Percentiles rank a stretch among this genome's conserved stretches.
Evolutionary conservation across 2,329 filamentous ascomycete species (phyloP).

Genomic region (Ascochyta clinopodiicola): DNA sequence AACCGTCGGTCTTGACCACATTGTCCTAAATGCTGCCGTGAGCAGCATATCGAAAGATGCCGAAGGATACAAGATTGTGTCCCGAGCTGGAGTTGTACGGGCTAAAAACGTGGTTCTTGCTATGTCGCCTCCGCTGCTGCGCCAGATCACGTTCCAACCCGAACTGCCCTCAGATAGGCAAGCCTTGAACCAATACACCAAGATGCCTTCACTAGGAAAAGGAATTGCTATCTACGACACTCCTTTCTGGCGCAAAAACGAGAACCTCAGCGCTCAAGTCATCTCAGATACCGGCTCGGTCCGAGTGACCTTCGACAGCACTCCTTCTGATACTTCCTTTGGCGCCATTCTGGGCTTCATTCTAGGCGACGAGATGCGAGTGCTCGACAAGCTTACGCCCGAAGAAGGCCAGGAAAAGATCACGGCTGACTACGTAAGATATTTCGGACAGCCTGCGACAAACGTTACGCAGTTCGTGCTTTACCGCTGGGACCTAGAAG

Average conservation of each 20-base stretch:
- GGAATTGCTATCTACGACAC: slow-evolving; percentile 55
- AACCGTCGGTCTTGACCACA: slow-evolving; percentile 20
- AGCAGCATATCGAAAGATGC: slow-evolving; percentile 3
- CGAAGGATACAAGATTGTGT: slow-evolving; percentile 19
- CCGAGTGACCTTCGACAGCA: slow-evolving; percentile 28
- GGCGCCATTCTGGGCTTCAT: slow-evolving; percentile 34
- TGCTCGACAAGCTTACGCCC: slow-evolving; percentile 18
- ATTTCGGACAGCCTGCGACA: slow-evolving; percentile 19
- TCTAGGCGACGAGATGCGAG: slow-evolving; percentile 27
- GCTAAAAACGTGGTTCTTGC: slow-evolving; percentile 58
- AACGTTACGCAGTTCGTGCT: slow-evolving; percentile 28
- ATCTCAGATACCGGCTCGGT: slow-evolving; percentile 21
- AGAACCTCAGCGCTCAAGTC: slow-evolving; percentile 52
- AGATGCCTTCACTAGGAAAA: slow-evolving; percentile 60
- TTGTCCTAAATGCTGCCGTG: slow-evolving; percentile 27
- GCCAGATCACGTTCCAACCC: slow-evolving; percentile 57
- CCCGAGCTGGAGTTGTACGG: slow-evolving; percentile 33
- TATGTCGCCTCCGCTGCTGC: slow-evolving; percentile 56
- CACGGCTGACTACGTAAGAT: slow-evolving; percentile 20
- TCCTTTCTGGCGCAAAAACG: slow-evolving; percentile 56
- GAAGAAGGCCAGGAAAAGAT: not conserved
- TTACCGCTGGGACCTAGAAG: slow-evolving; percentile 32
- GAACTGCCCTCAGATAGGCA: slow-evolving; percentile 53
- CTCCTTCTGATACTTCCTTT: slow-evolving; percentile 22
- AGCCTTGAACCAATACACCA: slow-evolving; percentile 44